Evolutionary conservation across 2,329 filamentous ascomycete species (phyloP), one percentile per base, ranked within the genome.

Genomic region (Fusarium sp.): DNA sequence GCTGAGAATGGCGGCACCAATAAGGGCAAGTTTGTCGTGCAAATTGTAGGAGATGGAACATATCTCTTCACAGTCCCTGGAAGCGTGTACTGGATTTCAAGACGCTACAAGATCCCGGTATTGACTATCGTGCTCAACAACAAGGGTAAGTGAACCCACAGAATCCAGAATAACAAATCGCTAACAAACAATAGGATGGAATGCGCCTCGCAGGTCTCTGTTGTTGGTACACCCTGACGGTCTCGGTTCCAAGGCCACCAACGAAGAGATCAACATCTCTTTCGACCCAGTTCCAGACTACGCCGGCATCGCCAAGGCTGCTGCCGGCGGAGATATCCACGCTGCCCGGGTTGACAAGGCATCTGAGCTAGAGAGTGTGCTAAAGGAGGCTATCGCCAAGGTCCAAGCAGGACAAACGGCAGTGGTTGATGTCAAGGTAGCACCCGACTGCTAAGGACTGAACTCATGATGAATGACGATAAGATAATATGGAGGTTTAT

Each of bases 181-280:
- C 68, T 74, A 48, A 74, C 54, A 12, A 10, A 2, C 9, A 0
- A 23, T 74, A 78, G 85, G 85, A 39, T 89, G 86, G 86, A 88
- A 89, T 68, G 86, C 87, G 2, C 87, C 87, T 5, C 81, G 86
- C 4, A 82, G 81, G 36, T 88, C 86, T 1, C 75, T 87, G 40
- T 76, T 86, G 4, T 79, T 89, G 14, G 86, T 89, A 1, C 86
- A 89, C 63, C 86, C 87, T 1, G 78, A 88, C 6, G 87, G 86
- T 0, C 73, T 83, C 4, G 86, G 83, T 2, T 83, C 86, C 24
- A 79, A 76, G 68, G 84, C 85, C 1, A 83, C 80, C n/a, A 88
- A 88, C 73, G 85, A 87, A 57, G 87, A 89, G 73, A 83, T 88
- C 67, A 88, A 88, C 70, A 88, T 89, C 65, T 86, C 84, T 1